Conservation (phyloP, 1,284 basidiomycete genomes). For the Naganishia albida region DNA sequence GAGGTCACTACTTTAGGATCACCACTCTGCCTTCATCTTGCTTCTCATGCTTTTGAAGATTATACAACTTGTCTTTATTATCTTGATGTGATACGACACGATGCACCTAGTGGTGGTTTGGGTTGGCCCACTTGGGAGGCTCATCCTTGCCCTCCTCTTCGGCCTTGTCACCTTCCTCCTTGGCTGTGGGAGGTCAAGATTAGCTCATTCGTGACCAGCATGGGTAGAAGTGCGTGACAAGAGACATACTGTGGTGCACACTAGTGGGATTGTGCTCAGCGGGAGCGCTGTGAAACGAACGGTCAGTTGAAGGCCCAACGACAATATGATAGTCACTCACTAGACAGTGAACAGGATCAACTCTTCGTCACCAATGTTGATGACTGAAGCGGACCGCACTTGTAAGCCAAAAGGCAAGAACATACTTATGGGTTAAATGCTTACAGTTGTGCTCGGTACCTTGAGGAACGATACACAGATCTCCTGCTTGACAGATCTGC, state of each 20-base stretch:
- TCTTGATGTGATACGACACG: too few relatives aligned
- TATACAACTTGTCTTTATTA: neutral
- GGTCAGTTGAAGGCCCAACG: neutral
- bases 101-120: constrained; percentile 17
- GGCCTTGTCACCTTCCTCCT: constrained; percentile 53
- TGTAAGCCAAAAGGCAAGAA: neutral
- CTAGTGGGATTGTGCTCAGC: constrained; percentile 52
- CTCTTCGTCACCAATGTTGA: constrained; percentile 51
- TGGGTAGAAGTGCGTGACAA: neutral
- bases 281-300: constrained; percentile 40
- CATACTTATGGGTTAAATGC: constrained; percentile 5
- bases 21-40: too few relatives aligned
- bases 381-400: constrained; percentile 36
- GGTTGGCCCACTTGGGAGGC: constrained; percentile 48
- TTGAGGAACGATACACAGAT: constrained; percentile 53
- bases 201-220: neutral
- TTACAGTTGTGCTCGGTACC: constrained; percentile 52
- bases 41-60: too few relatives aligned
- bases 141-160: constrained; percentile 55
- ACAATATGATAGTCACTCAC: neutral
- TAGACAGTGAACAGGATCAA: constrained; percentile 51
- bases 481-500: constrained; percentile 50
- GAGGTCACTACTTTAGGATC: too few relatives aligned
- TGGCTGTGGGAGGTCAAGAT: constrained; percentile 37
- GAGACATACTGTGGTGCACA: constrained; percentile 46